Evolutionary conservation across 2,329 filamentous ascomycete species (phyloP), one percentile per base, ranked within the genome.

Genomic region (Anthostomella pinea): DNA sequence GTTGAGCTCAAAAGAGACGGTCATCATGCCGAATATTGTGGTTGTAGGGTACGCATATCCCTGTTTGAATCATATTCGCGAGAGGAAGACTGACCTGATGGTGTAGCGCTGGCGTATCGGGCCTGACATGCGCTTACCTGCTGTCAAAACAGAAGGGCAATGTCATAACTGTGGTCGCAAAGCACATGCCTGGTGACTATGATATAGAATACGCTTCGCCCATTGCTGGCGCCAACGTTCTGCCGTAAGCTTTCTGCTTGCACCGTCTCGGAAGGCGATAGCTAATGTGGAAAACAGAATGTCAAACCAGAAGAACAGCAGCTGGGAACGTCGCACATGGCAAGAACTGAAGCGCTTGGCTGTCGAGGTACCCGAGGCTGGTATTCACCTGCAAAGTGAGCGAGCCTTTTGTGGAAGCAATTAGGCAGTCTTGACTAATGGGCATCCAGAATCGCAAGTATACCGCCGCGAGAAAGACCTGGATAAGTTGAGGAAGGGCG

Each of bases 161-260:
- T 49, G 43, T 26, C 23, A 38, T 94, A 46, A 89, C 85, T 0
- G 70, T 94, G 22, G 69, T 88, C 20, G 84, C 87, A 13, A 51
- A 51, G 35, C 46, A 51, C 22, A 51, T 51, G 48, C 48, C 48
- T 9, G 48, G 90, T 22, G 90, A 96, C 67, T 93, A 91, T 62
- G 85, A 91, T 49, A 83, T 90, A 49, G 85, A 94, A 69, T 96
- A 95, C 60, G 83, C 87, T 1, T 94, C 87, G 5, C 54, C 54
- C 3, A 51, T 47, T 30, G 54, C 59, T 14, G 59, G 59, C 14
- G 59, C 59, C 8, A 60, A 61, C 30, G 53, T 59, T 21, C 20
- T 60, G 17, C 55, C 57, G 56, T 61, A 48, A 50, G 53, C n/a
- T n/a, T n/a, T n/a, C n/a, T n/a, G n/a, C n/a, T n/a, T n/a, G n/a